Evolutionary conservation across 1,284 basidiomycete species (phyloP).

Genomic region (Chalciporus sp.): DNA sequence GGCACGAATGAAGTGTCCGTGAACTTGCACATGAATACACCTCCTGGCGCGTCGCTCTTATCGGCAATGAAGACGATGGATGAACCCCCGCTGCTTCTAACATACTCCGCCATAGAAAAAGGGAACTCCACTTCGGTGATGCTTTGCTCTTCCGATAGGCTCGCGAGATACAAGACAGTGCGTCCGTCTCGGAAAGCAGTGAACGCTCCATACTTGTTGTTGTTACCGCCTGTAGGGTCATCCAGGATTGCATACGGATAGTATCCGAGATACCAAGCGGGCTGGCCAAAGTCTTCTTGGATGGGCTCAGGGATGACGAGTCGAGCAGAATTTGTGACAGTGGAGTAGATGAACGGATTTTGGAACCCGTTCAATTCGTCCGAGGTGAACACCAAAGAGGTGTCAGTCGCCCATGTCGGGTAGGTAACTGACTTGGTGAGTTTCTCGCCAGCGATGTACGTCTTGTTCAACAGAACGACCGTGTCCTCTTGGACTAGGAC

Average conservation of each 20-base stretch:
- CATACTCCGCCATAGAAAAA: slow-evolving; percentile 45
- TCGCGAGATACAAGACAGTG: slow-evolving; percentile 49
- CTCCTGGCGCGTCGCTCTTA: slow-evolving; percentile 10
- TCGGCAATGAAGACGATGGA: slow-evolving; percentile 22
- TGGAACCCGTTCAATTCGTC: slow-evolving; percentile 65
- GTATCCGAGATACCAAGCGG: slow-evolving; percentile 54
- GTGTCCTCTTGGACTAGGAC: slow-evolving; percentile 39
- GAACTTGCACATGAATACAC: slow-evolving; percentile 20
- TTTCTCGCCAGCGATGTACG: slow-evolving; percentile 47
- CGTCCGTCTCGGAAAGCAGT: slow-evolving; percentile 49
- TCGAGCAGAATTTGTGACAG: slow-evolving; percentile 28
- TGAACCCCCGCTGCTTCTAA: slow-evolving; percentile 38
- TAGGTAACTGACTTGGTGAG: slow-evolving; percentile 48
- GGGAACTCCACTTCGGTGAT: slow-evolving; percentile 11
- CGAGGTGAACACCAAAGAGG: slow-evolving; percentile 60
- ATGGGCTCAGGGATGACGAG: slow-evolving; percentile 44
- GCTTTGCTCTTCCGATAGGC: slow-evolving; percentile 31
- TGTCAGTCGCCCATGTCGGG: slow-evolving; percentile 59
- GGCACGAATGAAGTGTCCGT: slow-evolving; percentile 4
- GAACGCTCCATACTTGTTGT: slow-evolving; percentile 45
- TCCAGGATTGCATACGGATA: slow-evolving; percentile 52
- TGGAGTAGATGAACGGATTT: slow-evolving; percentile 61
- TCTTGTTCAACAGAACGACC: slow-evolving; percentile 22
- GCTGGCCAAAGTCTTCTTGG: slow-evolving; percentile 56
- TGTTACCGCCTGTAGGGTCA: slow-evolving; percentile 18